These are phyloP conservation scores for Massarina eburnea DNA, from an alignment of 2,329 filamentous ascomycete species.

Conservation along the genomic window DNA sequence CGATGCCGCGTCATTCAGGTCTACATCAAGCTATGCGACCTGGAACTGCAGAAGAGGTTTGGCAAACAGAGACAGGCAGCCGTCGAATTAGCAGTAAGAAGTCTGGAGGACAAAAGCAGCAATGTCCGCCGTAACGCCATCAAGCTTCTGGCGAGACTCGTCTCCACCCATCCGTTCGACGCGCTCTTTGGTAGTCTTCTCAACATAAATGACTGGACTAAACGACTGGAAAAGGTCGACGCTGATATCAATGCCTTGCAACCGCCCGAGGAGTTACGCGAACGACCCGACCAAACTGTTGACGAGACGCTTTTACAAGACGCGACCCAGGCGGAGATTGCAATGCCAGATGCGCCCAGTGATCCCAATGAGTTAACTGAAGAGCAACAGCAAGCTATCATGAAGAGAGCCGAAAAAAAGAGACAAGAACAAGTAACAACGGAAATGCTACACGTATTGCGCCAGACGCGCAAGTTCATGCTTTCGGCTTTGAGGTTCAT, in stretches of 20 bases:
- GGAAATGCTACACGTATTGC: constrained; percentile 82
- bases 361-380: constrained; percentile 72
- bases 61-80: constrained; percentile 87
- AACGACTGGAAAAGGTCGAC: constrained; percentile 79
- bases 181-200: constrained; percentile 70
- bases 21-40: constrained; percentile 84
- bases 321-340: constrained; percentile 72
- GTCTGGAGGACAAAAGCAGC: constrained; percentile 96
- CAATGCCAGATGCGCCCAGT: constrained; percentile 33
- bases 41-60: constrained; percentile 89
- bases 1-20: constrained; percentile 90
- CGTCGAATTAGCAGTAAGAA: constrained; percentile 82
- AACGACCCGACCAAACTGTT: constrained; percentile 67
- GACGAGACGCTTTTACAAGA: constrained; percentile 83
- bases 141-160: constrained; percentile 82
- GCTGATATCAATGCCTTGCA: constrained; percentile 78
- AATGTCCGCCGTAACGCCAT: constrained; percentile 95
- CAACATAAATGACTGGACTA: constrained; percentile 81
- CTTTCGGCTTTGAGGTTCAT: constrained; percentile 93
- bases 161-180: constrained; percentile 87
- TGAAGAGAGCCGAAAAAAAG: constrained; percentile 81
- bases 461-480: constrained; percentile 87
- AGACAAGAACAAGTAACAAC: constrained; percentile 66
- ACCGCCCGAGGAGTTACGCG: constrained; percentile 75
- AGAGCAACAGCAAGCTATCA: constrained; percentile 71